A percentile compares a stretch with the other conserved stretches of the same genome.
Evolutionary conservation across 108 stramenopile species (phyloP).

Genomic region (Pseudonitzschia pungens): DNA sequence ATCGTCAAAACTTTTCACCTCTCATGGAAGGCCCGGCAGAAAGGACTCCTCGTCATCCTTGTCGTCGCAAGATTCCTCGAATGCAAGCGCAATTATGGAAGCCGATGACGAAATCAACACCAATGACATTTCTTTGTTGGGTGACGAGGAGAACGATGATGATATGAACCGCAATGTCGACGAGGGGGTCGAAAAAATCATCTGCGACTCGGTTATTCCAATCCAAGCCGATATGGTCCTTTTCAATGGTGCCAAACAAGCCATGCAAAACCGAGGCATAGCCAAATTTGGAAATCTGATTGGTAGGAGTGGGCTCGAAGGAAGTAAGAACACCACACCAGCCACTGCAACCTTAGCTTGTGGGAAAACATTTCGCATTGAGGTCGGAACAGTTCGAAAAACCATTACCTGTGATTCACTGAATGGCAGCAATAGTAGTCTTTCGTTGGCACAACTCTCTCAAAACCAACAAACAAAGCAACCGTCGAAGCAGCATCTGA

Average conservation of each 20-base stretch:
- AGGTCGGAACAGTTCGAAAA: constrained; percentile 13
- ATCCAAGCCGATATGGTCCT: constrained; percentile 50
- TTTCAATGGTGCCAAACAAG: constrained; percentile 56
- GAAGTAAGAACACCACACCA: constrained; percentile 1
- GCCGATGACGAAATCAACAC: constrained; percentile 10
- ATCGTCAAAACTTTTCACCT: too few relatives aligned
- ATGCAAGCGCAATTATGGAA: constrained; percentile 5
- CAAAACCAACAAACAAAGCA: background rate
- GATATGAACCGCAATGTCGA: background rate
- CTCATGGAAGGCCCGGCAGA: background rate
- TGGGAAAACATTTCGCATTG: constrained; percentile 24
- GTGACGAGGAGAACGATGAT: constrained; percentile 7
- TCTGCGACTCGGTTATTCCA: constrained; percentile 16
- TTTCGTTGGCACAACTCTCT: background rate
- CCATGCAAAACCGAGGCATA: constrained; percentile 29
- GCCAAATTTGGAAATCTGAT: constrained; percentile 52
- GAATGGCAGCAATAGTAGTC: background rate
- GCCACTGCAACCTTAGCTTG: background rate
- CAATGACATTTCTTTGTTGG: constrained; percentile 5
- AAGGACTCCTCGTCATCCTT: background rate
- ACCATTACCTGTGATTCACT: background rate
- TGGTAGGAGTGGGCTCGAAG: constrained; percentile 38
- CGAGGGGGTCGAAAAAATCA: constrained; percentile 18
- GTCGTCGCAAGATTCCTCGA: background rate
- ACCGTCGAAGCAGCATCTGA: background rate